Conservation (phyloP, 2,329 filamentous ascomycete genomes). For the Aureobasidium sp. region DNA sequence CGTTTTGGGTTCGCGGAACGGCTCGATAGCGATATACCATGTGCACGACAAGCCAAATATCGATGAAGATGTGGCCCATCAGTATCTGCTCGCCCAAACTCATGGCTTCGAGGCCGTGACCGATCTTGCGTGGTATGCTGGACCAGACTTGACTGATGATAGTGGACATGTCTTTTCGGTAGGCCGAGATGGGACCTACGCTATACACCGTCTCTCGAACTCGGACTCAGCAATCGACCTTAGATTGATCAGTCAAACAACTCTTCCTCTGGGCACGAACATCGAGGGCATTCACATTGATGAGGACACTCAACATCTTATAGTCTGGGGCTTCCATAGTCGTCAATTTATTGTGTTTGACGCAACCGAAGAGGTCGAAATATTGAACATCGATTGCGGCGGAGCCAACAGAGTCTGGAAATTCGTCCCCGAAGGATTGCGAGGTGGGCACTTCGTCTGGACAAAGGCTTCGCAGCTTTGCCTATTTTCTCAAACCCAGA, state of each 20-base stretch:
- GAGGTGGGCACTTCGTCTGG: slow-evolving; percentile 59
- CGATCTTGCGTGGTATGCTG: slow-evolving; percentile 41
- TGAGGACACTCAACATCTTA: slow-evolving; percentile 44
- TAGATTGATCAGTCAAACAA: slow-evolving; percentile 58
- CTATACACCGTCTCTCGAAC: slow-evolving; percentile 48
- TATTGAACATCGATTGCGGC: slow-evolving; percentile 71
- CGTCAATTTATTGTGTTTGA: slow-evolving; percentile 79
- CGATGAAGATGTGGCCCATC: neutral
- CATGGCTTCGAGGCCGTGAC: slow-evolving; percentile 62
- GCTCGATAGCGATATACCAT: slow-evolving; percentile 41
- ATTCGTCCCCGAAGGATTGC: slow-evolving; percentile 34
- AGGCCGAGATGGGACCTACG: slow-evolving; percentile 68
- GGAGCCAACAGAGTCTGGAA: slow-evolving; percentile 75
- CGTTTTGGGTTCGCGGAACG: slow-evolving; percentile 50
- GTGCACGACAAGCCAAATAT: neutral
- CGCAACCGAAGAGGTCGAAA: slow-evolving; percentile 59
- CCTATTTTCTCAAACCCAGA: neutral
- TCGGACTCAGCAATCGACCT: slow-evolving; percentile 31
- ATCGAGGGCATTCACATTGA: slow-evolving; percentile 66
- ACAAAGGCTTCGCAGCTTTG: slow-evolving; percentile 52
- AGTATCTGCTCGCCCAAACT: slow-evolving; percentile 20
- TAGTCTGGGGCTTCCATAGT: slow-evolving; percentile 74
- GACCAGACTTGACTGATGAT: neutral
- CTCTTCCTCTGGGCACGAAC: slow-evolving; percentile 64
- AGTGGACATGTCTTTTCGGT: slow-evolving; percentile 58